Conservation (phyloP, 495 filamentous ascomycete species). For the Apiosordaria backusii region DNA sequence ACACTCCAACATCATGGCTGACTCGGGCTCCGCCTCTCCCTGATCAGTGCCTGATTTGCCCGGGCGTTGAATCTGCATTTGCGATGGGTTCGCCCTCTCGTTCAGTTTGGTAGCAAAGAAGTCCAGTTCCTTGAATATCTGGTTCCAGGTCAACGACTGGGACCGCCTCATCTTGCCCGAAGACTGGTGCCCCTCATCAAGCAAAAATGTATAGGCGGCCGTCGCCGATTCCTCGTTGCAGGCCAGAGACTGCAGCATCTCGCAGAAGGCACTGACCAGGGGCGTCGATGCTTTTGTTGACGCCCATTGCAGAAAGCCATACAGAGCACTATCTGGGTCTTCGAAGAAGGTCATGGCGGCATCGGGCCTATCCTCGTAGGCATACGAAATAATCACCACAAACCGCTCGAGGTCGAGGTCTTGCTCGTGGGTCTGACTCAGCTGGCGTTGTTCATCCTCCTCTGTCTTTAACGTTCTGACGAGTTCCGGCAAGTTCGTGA, state of each 20-base stretch:
- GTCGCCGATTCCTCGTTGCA: conserved; percentile 73
- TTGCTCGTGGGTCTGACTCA: conserved; percentile 69
- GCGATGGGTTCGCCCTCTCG: conserved; percentile 56
- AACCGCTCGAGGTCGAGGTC: conserved; percentile 85
- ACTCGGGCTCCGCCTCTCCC: conserved; percentile 76
- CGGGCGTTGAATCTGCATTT: conserved; percentile 53
- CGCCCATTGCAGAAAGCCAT: conserved; percentile 93
- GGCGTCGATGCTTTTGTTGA: conserved; percentile 89
- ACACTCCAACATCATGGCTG: conserved; percentile 85
- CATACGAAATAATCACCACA: conserved; percentile 83
- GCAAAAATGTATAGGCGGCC: conserved; percentile 79
- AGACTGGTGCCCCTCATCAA: conserved; percentile 74
- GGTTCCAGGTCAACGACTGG: conserved; percentile 79
- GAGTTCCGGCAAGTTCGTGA: conserved; percentile 91
- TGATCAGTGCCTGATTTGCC: conserved; percentile 53
- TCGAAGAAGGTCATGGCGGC: conserved; percentile 84
- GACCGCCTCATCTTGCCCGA: conserved; percentile 73
- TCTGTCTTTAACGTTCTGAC: conserved; percentile 80
- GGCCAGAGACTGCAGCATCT: conserved; percentile 85
- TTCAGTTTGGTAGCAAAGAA: conserved; percentile 67
- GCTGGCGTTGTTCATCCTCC: conserved; percentile 78
- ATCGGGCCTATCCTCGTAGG: conserved; percentile 79
- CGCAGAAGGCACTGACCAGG: conserved; percentile 89
- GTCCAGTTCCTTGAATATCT: conserved; percentile 85
- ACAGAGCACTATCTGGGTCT: conserved; percentile 82